Evolutionary conservation across 192 early-diverging fungal species (phyloP).

Genomic region (Dissophora globulifera): DNA sequence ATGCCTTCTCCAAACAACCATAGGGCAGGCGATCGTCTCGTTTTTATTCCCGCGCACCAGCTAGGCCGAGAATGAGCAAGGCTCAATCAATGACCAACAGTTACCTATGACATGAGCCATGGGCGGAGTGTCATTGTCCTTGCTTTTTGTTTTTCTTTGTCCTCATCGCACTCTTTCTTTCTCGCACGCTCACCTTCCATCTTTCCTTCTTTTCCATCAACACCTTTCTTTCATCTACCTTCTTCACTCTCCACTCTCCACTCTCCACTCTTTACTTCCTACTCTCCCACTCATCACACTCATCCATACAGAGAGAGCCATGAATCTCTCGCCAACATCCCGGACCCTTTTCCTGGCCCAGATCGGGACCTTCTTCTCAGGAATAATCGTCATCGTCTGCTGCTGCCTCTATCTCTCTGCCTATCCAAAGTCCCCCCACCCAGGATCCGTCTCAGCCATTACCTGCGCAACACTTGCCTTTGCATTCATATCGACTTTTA

Average conservation of each 20-base stretch:
- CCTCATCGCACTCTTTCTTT: neutral
- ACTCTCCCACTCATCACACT: neutral
- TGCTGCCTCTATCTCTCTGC: conserved; percentile 45
- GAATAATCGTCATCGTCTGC: conserved; percentile 43
- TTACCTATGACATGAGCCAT: too few species aligned
- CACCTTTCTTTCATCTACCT: neutral
- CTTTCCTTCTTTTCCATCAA: neutral
- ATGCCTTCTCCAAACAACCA: too few species aligned
- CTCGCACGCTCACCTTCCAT: neutral
- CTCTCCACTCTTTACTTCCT: neutral
- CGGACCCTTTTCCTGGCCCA: conserved; percentile 49
- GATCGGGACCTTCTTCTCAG: conserved; percentile 34
- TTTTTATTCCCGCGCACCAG: too few species aligned
- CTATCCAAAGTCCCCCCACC: conserved; percentile 45
- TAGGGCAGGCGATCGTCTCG: too few species aligned
- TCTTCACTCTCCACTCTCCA: neutral
- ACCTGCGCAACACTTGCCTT: conserved; percentile 38
- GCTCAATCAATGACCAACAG: too few species aligned
- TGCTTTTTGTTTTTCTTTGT: neutral
- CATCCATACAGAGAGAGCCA: neutral
- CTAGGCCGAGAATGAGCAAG: too few species aligned
- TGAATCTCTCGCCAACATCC: conserved; percentile 49
- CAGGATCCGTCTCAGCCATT: conserved; percentile 28
- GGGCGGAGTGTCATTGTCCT: too few species aligned
- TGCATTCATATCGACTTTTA: conserved; percentile 27